phyloP scores from a whole-genome alignment of 179 eudicot species.

The Beta corolliflora region DNA sequence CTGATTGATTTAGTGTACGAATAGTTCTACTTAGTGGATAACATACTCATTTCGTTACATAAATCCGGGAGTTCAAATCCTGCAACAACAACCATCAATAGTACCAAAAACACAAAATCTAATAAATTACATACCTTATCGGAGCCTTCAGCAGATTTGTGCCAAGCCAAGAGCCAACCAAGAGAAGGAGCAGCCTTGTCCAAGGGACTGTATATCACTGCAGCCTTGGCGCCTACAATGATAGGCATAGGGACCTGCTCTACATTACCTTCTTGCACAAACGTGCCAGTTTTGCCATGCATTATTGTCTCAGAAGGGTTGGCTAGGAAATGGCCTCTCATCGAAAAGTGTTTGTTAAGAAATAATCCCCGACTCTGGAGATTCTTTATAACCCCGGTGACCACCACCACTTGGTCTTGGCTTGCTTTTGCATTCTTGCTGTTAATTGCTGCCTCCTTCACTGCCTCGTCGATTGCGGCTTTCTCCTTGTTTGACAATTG shows the following conservation, averaged over 20 bases:
- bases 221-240: background rate
- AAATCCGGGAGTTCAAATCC: no score
- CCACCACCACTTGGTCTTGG: background rate
- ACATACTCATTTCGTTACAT: no score
- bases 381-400: background rate
- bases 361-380: background rate
- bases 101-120: no score
- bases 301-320: background rate
- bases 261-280: background rate
- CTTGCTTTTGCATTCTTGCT: background rate
- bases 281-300: background rate
- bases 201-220: background rate
- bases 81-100: no score
- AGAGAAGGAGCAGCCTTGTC: background rate
- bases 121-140: background rate
- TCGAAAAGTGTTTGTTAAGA: background rate
- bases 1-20: no score
- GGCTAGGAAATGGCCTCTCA: background rate
- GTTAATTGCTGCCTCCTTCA: constrained; percentile 4
- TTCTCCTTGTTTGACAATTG: background rate
- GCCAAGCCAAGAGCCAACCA: constrained; percentile 13
- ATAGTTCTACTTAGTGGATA: no score
- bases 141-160: background rate
- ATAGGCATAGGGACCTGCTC: background rate
- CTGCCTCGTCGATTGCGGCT: background rate